Evolutionary conservation across 2,329 filamentous ascomycete species (phyloP).

Genomic region (Talaromyces sp.): DNA sequence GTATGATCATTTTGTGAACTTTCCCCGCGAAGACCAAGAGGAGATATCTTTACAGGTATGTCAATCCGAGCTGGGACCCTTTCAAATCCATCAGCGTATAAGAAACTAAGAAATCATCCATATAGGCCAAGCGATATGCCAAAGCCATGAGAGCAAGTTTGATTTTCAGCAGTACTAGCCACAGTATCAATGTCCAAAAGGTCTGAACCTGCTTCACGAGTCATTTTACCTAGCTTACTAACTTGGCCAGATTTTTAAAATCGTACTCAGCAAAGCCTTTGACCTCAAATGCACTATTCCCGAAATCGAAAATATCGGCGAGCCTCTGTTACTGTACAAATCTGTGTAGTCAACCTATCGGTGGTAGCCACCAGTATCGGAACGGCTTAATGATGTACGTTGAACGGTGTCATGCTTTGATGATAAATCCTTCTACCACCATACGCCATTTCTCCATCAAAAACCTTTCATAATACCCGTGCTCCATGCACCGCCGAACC

Average conservation of each 20-base stretch:
- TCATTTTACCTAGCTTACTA: neutral
- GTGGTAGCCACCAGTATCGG: constrained; percentile 14
- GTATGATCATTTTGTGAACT: constrained; percentile 99
- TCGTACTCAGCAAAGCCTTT: constrained; percentile 96
- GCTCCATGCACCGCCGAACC: neutral
- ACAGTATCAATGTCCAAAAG: constrained; percentile 99
- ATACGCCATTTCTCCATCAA: constrained; percentile 19
- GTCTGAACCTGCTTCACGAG: constrained; percentile 45
- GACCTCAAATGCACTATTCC: constrained; percentile 98
- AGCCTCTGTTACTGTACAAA: constrained; percentile 89
- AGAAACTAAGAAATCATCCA: constrained; percentile 23
- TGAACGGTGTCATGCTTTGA: constrained; percentile 34
- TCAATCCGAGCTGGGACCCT: neutral
- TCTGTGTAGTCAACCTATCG: constrained; percentile 39
- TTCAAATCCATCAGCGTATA: neutral
- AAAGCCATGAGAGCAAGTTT: constrained; percentile 97
- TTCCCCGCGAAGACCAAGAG: constrained; percentile 93
- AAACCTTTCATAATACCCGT: neutral
- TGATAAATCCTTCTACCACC: constrained; percentile 11
- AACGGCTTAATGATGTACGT: constrained; percentile 29
- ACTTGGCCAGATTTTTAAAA: constrained; percentile 85
- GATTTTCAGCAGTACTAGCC: constrained; percentile 97
- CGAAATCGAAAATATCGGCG: constrained; percentile 96
- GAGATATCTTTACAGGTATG: constrained; percentile 92
- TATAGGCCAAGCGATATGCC: constrained; percentile 84